Base-by-base conservation (phyloP, 2,329 filamentous ascomycete genomes). In the Xylaria sp. region DNA sequence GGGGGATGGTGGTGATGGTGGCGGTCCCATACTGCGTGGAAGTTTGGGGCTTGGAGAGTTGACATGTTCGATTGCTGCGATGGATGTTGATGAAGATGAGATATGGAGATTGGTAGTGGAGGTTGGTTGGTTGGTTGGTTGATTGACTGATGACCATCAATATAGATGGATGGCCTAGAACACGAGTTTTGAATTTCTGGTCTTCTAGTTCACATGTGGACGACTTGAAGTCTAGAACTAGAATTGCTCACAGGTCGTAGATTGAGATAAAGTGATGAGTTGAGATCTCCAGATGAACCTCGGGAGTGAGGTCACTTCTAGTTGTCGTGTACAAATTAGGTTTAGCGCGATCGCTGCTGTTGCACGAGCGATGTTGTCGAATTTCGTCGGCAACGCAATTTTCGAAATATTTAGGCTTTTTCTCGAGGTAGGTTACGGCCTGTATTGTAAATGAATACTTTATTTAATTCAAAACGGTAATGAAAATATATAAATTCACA, bases 11-110 rank as follows among this genome's bases (percentile, higher is more conserved):
- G 66, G 9, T 56, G 66, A 7, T 56, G 67, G 13, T 70, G 67
- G 7, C 39, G 68, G 15, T 66, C 64, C 70, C 71, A 71, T 33
- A 20, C 39, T 6, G 57, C 48, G 55, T 70, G 67, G 49, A 70
- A 49, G 10, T 52, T 39, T 25, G 64, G 25, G 25, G 68, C 43
- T 58, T 64, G 59, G 20, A 66, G 65, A 13, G 51, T 52, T 51
- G 72, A 68, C 57, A 70, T 67, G 51, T 67, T 64, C 4, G n/a
- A 15, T 25, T 54, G 36, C 7, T 49, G 25, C 25, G 28, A 10
- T n/a, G 5, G 9, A 20, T 31, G 2, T 15, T 46, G 18, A 43
- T n/a, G 13, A 13, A 43, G 13, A 43, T 10, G 13, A 18, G 5
- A 18, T 43, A 43, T 13, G 39, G 2, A 33, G 31, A 62, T 33